A percentile compares a stretch with the other conserved stretches of the same genome.
Evolutionary conservation across 108 stramenopile species (phyloP).

Genomic region (Cyclotella baltica): DNA sequence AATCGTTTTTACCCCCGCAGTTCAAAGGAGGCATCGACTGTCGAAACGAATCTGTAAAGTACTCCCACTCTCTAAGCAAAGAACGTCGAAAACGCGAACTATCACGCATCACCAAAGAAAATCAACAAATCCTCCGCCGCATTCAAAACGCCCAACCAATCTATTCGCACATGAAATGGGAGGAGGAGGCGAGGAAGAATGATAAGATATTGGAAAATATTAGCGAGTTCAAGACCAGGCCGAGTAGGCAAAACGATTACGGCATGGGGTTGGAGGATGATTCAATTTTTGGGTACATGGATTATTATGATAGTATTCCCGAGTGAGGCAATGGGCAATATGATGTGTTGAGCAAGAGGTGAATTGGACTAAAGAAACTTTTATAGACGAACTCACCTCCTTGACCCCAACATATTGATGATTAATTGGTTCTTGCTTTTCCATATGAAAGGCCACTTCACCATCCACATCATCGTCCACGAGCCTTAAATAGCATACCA

Average conservation of each 20-base stretch:
- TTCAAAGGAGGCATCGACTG: constrained; percentile 70
- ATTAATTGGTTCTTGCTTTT: too few relatives aligned
- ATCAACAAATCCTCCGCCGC: constrained; percentile 68
- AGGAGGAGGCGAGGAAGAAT: constrained; percentile 73
- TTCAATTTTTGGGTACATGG: constrained; percentile 50
- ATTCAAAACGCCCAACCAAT: constrained; percentile 74
- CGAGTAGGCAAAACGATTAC: constrained; percentile 10
- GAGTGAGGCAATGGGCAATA: constrained; percentile 10
- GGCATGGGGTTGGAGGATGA: constrained; percentile 31
- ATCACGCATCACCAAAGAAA: constrained; percentile 83
- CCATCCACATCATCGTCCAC: too few relatives aligned
- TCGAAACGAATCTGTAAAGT: constrained; percentile 52
- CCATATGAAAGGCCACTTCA: too few relatives aligned
- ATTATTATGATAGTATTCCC: constrained; percentile 44
- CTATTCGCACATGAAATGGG: constrained; percentile 85
- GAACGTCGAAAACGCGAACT: constrained; percentile 79
- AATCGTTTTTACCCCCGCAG: constrained; percentile 7
- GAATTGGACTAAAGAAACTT: too few relatives aligned
- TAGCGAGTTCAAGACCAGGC: constrained; percentile 66
- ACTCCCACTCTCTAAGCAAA: constrained; percentile 64
- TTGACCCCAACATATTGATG: too few relatives aligned
- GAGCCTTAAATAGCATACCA: too few relatives aligned
- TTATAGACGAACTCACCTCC: too few relatives aligned
- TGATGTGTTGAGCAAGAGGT: background rate
- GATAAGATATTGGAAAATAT: constrained; percentile 75